Evolutionary conservation across 129 eudicot species (phyloP).

Genomic region (Centrapalus pauciflorus): DNA sequence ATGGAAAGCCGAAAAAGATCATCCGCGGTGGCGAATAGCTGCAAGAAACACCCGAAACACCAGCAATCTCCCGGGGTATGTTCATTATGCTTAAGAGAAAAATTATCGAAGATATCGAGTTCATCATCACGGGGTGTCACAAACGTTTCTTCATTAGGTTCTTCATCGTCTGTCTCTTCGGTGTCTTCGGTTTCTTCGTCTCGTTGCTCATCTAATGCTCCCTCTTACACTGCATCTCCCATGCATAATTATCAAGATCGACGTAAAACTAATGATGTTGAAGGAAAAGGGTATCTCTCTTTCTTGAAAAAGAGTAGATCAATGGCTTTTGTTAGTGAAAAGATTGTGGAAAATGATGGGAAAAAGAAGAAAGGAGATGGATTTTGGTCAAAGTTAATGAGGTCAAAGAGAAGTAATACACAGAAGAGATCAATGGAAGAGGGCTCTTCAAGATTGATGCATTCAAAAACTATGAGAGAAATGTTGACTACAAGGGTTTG

Average conservation of each 20-base stretch:
- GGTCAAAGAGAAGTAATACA: slow-evolving; percentile 12
- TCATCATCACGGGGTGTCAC: slow-evolving; percentile 7
- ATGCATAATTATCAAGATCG: slow-evolving; percentile 7
- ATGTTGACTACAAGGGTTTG: slow-evolving; percentile 30
- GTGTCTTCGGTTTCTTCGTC: slow-evolving; percentile 40
- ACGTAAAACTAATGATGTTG: slow-evolving; percentile 14
- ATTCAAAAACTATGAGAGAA: slow-evolving; percentile 45
- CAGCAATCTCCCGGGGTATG: slow-evolving; percentile 79
- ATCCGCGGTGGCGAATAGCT: slow-evolving; percentile 6
- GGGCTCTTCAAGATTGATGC: slow-evolving; percentile 31
- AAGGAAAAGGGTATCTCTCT: slow-evolving; percentile 28
- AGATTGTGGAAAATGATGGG: slow-evolving; percentile 13
- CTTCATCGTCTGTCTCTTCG: slow-evolving; percentile 44
- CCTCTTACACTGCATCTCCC: slow-evolving; percentile 47
- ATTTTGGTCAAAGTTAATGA: slow-evolving; percentile 48
- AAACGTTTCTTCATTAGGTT: slow-evolving; percentile 7
- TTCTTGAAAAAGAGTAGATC: slow-evolving; percentile 54
- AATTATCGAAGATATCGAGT: slow-evolving; percentile 34
- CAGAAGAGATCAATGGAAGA: slow-evolving; percentile 14
- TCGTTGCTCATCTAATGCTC: slow-evolving; percentile 36
- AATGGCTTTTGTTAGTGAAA: slow-evolving; percentile 33
- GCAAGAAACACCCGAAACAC: slow-evolving; percentile 82
- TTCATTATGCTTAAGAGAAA: slow-evolving; percentile 58
- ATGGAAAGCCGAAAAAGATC: slow-evolving; percentile 23
- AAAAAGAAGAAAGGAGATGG: slow-evolving; percentile 29